A percentile compares a stretch with the other conserved stretches of the same genome.
phyloP scores from a whole-genome alignment of 768 basidiomycete species.

The Hypsizygus marmoreus region DNA sequence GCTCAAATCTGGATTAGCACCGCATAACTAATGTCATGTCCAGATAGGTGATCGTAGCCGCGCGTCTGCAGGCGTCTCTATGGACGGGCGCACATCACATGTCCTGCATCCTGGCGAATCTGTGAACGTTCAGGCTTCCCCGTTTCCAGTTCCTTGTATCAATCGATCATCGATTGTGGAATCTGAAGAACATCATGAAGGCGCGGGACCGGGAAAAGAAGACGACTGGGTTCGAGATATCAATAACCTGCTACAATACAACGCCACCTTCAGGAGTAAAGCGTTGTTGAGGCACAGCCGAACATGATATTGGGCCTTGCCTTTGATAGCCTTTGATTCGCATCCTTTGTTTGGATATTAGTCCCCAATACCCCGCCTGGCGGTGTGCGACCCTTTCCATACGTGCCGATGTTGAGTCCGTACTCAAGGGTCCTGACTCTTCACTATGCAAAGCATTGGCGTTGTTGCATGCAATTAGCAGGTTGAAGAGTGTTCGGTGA shows the following conservation, averaged over 20 bases:
- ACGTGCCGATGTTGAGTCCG: too few species aligned
- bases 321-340: too few species aligned
- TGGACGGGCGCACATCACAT: slow-evolving; percentile 90
- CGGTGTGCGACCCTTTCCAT: too few species aligned
- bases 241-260: slow-evolving; percentile 92
- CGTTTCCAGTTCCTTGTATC: slow-evolving; percentile 91
- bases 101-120: slow-evolving; percentile 83
- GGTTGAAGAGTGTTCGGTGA: too few species aligned
- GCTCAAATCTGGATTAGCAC: slow-evolving; percentile 4
- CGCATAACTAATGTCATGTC: background rate
- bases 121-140: slow-evolving; percentile 82
- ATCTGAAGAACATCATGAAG: slow-evolving; percentile 53
- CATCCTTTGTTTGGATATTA: too few species aligned
- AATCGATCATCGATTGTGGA: slow-evolving; percentile 80
- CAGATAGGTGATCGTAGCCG: slow-evolving; percentile 87
- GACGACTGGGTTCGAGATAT: slow-evolving; percentile 98
- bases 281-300: slow-evolving; percentile 77
- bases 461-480: too few species aligned
- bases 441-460: too few species aligned
- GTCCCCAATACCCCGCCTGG: too few species aligned
- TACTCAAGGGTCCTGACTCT: too few species aligned
- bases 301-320: slow-evolving; percentile 36
- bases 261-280: slow-evolving; percentile 91
- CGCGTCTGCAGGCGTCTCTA: slow-evolving; percentile 85
- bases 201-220: slow-evolving; percentile 77